phyloP scores from a whole-genome alignment of 2,329 filamentous ascomycete species.

The Fusarium mangiferae region DNA sequence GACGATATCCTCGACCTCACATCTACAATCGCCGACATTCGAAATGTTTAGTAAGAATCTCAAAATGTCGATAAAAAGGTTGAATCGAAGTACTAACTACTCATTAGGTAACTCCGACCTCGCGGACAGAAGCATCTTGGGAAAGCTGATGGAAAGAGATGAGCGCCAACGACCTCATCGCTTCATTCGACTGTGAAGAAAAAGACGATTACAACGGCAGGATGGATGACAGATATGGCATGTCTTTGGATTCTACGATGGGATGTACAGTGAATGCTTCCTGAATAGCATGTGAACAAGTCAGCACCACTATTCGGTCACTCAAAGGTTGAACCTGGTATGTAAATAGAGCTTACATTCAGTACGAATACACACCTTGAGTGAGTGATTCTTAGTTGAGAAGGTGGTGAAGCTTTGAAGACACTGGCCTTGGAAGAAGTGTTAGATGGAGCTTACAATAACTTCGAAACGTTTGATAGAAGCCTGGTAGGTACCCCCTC shows the following conservation, averaged over 20 bases:
- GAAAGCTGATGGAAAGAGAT: background rate
- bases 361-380: background rate
- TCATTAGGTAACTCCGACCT: background rate
- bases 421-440: too few relatives aligned
- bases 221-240: background rate
- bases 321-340: background rate
- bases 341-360: background rate
- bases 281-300: background rate
- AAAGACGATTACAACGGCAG: background rate
- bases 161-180: background rate
- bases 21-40: background rate
- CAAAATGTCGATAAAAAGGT: background rate
- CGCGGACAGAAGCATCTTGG: background rate
- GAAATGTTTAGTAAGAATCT: background rate
- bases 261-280: background rate
- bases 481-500: fast-evolving
- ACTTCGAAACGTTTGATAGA: too few relatives aligned
- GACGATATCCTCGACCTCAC: background rate
- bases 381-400: background rate
- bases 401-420: background rate
- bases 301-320: background rate
- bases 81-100: background rate
- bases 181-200: background rate
- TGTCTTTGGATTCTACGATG: too few relatives aligned
- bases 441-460: too few relatives aligned